Evolutionary conservation across 2,329 filamentous ascomycete species (phyloP).

Genomic region (Arthrobotrys megalospora): DNA sequence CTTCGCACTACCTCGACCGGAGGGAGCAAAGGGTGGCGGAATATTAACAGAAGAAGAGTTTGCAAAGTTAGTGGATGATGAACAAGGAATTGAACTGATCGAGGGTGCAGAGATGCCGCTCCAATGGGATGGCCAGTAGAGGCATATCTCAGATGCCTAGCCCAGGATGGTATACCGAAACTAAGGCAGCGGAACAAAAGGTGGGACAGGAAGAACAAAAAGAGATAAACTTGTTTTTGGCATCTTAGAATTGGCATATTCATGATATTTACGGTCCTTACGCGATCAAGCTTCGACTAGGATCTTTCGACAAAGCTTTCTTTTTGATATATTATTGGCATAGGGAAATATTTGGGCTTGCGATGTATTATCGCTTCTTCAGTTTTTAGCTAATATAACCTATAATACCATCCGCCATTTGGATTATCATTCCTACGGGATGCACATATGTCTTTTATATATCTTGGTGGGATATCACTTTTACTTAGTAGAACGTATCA

Average conservation of each 20-base stretch:
- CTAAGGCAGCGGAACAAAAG: conserved; percentile 5
- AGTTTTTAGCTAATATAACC: conserved; percentile 39
- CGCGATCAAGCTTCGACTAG: conserved; percentile 5
- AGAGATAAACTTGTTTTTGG: conserved; percentile 21
- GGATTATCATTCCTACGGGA: conserved; percentile 14
- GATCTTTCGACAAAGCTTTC: conserved; percentile 12
- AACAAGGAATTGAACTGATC: conserved; percentile 60
- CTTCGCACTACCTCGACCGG: conserved; percentile 72
- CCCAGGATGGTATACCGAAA: not conserved
- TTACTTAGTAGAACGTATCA: no score
- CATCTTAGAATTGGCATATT: conserved; percentile 41
- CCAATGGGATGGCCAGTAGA: conserved; percentile 58
- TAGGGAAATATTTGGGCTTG: conserved; percentile 29
- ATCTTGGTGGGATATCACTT: no score
- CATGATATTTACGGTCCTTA: conserved; percentile 26
- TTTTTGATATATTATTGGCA: conserved; percentile 32
- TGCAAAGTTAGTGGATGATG: conserved; percentile 73
- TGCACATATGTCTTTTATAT: conserved; percentile 27
- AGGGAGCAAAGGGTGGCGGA: conserved; percentile 73
- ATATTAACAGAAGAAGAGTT: conserved; percentile 75
- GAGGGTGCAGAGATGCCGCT: conserved; percentile 55
- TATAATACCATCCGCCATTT: conserved; percentile 16
- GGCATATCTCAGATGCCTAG: not conserved
- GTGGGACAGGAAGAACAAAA: conserved; percentile 25
- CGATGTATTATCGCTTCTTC: conserved; percentile 35